Percentiles rank a stretch among this genome's conserved stretches.
These are phyloP conservation scores for Vitis hybrid DNA, from an alignment of 177 flowering plant genomes.

Conservation along the genomic window DNA sequence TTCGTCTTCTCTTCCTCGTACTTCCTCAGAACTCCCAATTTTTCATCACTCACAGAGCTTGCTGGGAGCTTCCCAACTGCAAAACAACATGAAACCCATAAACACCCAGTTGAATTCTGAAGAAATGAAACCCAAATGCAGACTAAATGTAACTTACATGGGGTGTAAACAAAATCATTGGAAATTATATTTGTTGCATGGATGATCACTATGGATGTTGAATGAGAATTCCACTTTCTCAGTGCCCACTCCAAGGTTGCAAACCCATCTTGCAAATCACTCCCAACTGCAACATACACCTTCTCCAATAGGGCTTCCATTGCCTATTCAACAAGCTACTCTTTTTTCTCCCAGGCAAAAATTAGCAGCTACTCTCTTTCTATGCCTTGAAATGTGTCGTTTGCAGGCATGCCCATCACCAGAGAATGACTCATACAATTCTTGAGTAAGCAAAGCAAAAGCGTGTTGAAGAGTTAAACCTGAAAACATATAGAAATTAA, in stretches of 20 bases:
- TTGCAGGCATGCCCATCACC: too few relatives aligned
- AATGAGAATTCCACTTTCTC: conserved; percentile 40
- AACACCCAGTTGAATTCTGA: conserved; percentile 6
- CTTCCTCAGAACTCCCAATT: conserved; percentile 31
- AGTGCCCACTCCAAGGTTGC: conserved; percentile 59
- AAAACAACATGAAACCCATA: not conserved
- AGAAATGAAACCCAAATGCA: not conserved
- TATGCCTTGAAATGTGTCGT: too few relatives aligned
- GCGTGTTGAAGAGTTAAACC: too few relatives aligned
- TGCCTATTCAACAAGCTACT: not conserved
- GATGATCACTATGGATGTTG: conserved; percentile 50
- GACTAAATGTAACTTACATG: conserved; percentile 36
- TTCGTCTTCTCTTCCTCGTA: conserved; percentile 48
- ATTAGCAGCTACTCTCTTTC: too few relatives aligned
- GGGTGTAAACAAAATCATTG: conserved; percentile 55
- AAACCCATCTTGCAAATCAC: conserved; percentile 53
- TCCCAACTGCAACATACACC: conserved; percentile 62
- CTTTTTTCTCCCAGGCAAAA: too few relatives aligned
- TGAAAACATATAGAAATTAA: too few relatives aligned
- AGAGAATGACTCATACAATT: too few relatives aligned
- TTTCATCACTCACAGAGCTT: conserved; percentile 54
- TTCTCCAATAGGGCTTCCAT: conserved; percentile 34
- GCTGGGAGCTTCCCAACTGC: conserved; percentile 74
- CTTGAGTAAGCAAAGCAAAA: too few relatives aligned
- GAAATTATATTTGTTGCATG: conserved; percentile 28